Evolutionary conservation across 371 early-diverging fungal genomes (phyloP).

Genomic region (Umbelopsis sp.): DNA sequence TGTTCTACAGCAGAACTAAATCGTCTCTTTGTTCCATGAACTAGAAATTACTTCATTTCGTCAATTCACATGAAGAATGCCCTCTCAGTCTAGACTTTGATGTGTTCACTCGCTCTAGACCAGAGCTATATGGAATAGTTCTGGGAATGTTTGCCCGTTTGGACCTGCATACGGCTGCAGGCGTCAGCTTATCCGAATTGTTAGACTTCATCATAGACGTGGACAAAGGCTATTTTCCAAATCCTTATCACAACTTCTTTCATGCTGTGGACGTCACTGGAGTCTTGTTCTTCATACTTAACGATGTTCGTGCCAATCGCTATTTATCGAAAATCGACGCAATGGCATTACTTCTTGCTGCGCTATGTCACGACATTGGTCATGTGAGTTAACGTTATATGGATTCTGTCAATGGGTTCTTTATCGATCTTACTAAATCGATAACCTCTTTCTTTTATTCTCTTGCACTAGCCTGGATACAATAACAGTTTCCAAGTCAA

Average conservation of each 20-base stretch:
- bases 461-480: constrained; percentile 71
- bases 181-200: constrained; percentile 64
- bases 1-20: too few relatives aligned
- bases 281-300: constrained; percentile 77
- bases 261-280: constrained; percentile 89
- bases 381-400: constrained; percentile 69
- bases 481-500: constrained; percentile 91
- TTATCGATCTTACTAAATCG: too few relatives aligned
- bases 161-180: constrained; percentile 60
- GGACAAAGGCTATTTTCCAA: constrained; percentile 75
- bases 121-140: constrained; percentile 72
- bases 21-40: neutral
- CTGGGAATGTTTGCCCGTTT: constrained; percentile 68
- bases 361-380: constrained; percentile 90
- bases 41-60: constrained; percentile 19
- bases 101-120: constrained; percentile 66
- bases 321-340: constrained; percentile 73
- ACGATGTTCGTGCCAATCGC: constrained; percentile 60
- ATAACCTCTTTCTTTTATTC: too few relatives aligned
- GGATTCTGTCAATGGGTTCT: neutral
- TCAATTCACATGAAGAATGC: constrained; percentile 5
- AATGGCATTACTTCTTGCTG: constrained; percentile 77
- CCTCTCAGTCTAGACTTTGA: constrained; percentile 52
- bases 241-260: constrained; percentile 89
- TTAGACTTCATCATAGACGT: constrained; percentile 84